Percentiles rank a stretch among this genome's conserved stretches.
These are phyloP conservation scores for Prunus dulcis DNA, from an alignment of 306 rosid genomes.

Conservation along the genomic window DNA sequence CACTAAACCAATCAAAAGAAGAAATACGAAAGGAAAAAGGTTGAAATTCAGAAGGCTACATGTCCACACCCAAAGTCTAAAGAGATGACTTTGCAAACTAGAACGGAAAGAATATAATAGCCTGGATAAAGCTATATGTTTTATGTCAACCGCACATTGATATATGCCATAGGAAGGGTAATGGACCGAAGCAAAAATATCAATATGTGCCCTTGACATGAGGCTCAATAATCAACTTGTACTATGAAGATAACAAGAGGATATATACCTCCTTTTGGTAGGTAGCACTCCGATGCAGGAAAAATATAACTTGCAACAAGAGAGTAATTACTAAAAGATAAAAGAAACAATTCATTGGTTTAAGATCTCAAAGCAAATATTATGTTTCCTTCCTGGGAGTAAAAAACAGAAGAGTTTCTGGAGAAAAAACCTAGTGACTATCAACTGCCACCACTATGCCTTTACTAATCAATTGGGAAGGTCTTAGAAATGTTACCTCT, in stretches of 20 bases:
- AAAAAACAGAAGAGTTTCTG: background rate
- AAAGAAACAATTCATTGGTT: background rate
- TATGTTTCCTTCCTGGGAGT: background rate
- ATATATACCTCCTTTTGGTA: background rate
- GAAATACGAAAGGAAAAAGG: background rate
- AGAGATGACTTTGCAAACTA: background rate
- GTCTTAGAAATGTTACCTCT: constrained; percentile 31
- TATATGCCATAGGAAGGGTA: background rate
- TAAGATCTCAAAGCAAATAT: background rate
- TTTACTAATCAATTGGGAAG: background rate
- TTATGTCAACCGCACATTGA: background rate
- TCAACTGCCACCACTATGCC: no score
- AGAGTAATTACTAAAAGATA: background rate
- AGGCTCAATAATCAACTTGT: background rate
- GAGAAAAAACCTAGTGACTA: no score
- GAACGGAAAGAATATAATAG: background rate
- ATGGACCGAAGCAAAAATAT: background rate
- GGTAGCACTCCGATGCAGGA: background rate
- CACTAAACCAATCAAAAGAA: constrained; percentile 1
- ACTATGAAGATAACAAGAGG: background rate
- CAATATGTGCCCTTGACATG: background rate
- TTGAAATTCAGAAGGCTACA: background rate
- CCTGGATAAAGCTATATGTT: background rate
- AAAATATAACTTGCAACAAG: background rate
- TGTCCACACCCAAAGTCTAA: background rate